Percentiles rank a stretch among this genome's conserved stretches.
phyloP scores from a whole-genome alignment of 257 asterid species.

The Thymus quinquecostatus region DNA sequence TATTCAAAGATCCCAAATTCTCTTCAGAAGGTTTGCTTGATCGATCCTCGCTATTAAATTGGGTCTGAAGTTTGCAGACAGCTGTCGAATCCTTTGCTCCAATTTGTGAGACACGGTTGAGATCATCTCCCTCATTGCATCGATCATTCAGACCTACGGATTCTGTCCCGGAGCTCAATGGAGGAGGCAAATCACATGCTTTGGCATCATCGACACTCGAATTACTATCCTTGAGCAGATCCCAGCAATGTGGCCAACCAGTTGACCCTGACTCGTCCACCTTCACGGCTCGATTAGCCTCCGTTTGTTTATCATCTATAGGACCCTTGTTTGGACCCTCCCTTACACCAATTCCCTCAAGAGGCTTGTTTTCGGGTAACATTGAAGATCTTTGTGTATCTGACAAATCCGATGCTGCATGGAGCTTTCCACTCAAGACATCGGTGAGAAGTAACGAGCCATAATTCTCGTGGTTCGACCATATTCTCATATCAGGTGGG shows the following conservation, averaged over 20 bases:
- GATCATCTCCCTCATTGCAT: constrained; percentile 33
- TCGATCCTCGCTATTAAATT: constrained; percentile 32
- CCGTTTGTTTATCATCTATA: constrained; percentile 33
- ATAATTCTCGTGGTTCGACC: constrained; percentile 76
- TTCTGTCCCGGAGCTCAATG: constrained; percentile 35
- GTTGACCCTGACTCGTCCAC: constrained; percentile 46
- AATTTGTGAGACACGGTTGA: constrained; percentile 38
- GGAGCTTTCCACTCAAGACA: constrained; percentile 61
- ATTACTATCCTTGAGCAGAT: constrained; percentile 48
- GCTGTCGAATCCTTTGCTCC: constrained; percentile 36
- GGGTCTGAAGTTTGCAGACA: constrained; percentile 35
- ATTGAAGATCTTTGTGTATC: constrained; percentile 38
- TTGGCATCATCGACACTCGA: constrained; percentile 35
- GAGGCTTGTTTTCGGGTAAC: constrained; percentile 41
- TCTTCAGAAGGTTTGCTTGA: constrained; percentile 48
- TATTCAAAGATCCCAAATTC: constrained; percentile 35
- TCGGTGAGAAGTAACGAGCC: constrained; percentile 72
- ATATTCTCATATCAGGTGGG: constrained; percentile 87
- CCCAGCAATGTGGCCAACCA: constrained; percentile 54
- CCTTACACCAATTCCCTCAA: constrained; percentile 22
- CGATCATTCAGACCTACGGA: constrained; percentile 25
- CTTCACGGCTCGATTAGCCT: constrained; percentile 37
- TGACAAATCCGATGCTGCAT: constrained; percentile 49
- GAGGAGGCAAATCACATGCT: constrained; percentile 30
- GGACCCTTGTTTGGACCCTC: constrained; percentile 14